Percentiles rank a stretch among this genome's conserved stretches.
These are phyloP conservation scores for Sporisorium iseilematis-ciliati DNA, from an alignment of 1,284 basidiomycete genomes.

Conservation along the genomic window DNA sequence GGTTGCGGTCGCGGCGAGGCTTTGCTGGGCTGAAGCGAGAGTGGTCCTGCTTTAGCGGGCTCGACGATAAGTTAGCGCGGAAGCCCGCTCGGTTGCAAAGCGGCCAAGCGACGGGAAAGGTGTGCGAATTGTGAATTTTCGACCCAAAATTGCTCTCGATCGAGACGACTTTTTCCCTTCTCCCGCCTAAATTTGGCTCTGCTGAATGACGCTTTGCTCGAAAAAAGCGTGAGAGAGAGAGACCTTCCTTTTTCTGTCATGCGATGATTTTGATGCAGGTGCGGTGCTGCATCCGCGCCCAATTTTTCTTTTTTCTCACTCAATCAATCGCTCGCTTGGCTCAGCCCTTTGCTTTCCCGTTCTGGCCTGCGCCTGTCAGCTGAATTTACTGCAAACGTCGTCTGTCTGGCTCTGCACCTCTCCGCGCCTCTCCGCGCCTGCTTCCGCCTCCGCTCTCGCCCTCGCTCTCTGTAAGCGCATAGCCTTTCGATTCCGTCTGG, in stretches of 20 bases:
- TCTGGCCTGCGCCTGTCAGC: background rate
- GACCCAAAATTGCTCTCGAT: conserved; percentile 1
- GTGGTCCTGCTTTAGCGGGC: no score
- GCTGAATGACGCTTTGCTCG: background rate
- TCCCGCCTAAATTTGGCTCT: background rate
- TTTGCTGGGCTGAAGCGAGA: background rate
- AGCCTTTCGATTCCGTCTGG: background rate
- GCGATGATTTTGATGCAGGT: background rate
- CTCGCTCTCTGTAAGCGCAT: background rate
- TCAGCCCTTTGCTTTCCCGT: conserved; percentile 1
- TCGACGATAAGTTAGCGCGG: no score
- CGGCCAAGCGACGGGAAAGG: no score
- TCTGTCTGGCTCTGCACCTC: background rate
- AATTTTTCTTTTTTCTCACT: background rate
- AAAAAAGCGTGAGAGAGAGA: background rate
- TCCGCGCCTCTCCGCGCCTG: background rate
- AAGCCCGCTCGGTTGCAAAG: no score
- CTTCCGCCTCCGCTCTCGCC: background rate
- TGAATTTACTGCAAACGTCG: no score
- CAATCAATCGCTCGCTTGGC: background rate
- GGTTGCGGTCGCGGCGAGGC: no score
- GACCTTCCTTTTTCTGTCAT: conserved; percentile 18
- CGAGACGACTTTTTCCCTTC: background rate
- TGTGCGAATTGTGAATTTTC: no score
- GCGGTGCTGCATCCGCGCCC: background rate